Evolutionary conservation across 192 early-diverging fungal species (phyloP).

Genomic region (Chytriomyces confervae): DNA sequence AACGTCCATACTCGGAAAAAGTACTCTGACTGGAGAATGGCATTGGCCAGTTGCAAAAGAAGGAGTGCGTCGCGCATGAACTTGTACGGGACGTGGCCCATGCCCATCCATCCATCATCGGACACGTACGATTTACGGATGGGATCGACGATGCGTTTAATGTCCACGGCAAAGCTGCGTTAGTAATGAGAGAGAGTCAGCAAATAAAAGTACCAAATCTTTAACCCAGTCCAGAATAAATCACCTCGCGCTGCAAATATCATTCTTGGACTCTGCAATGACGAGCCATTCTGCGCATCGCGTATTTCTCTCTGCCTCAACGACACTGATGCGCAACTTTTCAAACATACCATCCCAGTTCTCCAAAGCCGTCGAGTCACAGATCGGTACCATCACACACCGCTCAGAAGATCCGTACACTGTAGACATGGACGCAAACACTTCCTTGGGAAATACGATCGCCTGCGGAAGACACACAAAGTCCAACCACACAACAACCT

Average conservation of each 20-base stretch:
- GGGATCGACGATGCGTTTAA: conserved; percentile 8
- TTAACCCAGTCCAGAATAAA: neutral
- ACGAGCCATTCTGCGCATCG: conserved; percentile 4
- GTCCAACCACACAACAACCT: neutral
- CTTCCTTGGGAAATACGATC: neutral
- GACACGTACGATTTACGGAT: conserved; percentile 12
- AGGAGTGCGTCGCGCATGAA: conserved; percentile 11
- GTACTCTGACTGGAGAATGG: conserved; percentile 14
- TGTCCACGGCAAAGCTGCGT: neutral
- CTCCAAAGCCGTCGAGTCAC: neutral
- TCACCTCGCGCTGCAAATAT: neutral
- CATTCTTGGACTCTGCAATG: neutral
- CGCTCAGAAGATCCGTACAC: neutral
- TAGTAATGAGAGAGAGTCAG: too few species aligned
- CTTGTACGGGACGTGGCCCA: conserved; percentile 16
- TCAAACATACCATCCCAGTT: neutral
- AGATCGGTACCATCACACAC: conserved; percentile 6
- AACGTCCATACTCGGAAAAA: conserved; percentile 23
- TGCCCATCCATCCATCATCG: conserved; percentile 11
- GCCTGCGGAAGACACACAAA: neutral
- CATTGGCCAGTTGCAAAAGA: neutral
- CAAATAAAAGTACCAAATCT: neutral
- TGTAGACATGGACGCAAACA: conserved; percentile 1
- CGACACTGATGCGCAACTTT: neutral
- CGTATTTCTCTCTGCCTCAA: neutral